Evolutionary conservation across 164 flowering plant genomes (phyloP).

Genomic region (Platanus orientalis): DNA sequence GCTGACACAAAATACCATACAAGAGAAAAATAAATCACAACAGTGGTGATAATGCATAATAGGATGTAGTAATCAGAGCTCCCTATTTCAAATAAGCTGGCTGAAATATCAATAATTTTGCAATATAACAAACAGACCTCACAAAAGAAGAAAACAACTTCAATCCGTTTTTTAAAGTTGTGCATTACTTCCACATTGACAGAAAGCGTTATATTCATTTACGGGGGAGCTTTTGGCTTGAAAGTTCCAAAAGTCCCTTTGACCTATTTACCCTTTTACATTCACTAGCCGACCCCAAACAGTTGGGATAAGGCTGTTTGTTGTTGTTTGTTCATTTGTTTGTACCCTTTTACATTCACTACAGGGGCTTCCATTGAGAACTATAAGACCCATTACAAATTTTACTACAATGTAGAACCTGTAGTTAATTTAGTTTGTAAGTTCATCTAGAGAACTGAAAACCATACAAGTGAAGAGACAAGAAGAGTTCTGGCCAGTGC

Average conservation of each 20-base stretch:
- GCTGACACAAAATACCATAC: constrained; percentile 9
- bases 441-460: neutral
- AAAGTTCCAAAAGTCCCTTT: too few relatives aligned
- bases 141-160: neutral
- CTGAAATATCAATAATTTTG: neutral
- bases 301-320: too few relatives aligned
- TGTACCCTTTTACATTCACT: neutral
- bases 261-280: too few relatives aligned
- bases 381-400: neutral
- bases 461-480: constrained; percentile 52
- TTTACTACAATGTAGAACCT: neutral
- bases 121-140: neutral
- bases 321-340: too few relatives aligned
- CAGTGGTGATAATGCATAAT: neutral
- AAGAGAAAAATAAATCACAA: neutral
- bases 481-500: constrained; percentile 82
- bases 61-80: neutral
- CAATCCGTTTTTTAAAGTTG: neutral
- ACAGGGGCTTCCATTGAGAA: neutral
- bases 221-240: too few relatives aligned
- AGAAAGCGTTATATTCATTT: too few relatives aligned
- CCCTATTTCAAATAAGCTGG: neutral
- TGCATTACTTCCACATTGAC: neutral
- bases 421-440: neutral
- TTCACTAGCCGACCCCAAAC: too few relatives aligned